Conservation (phyloP, 179 eudicot species). For the Beta lomatogona region DNA sequence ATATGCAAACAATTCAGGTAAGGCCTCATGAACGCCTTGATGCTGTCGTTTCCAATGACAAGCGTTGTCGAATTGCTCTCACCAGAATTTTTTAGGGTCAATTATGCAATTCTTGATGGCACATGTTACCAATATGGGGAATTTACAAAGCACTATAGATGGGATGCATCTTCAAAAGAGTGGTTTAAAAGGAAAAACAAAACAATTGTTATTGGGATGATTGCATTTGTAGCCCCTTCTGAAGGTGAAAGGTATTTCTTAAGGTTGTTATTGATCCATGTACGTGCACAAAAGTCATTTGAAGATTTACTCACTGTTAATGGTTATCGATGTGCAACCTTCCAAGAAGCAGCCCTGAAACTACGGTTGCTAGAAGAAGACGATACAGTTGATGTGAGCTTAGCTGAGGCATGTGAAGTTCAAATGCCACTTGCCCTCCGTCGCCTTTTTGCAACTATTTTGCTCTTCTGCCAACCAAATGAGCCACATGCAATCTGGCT, state of each 20-base stretch:
- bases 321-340: not conserved
- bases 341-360: slow-evolving; percentile 9
- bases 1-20: slow-evolving; percentile 6
- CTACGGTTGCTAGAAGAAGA: slow-evolving; percentile 20
- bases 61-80: slow-evolving; percentile 1
- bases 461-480: slow-evolving; percentile 17
- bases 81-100: slow-evolving; percentile 3
- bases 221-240: slow-evolving; percentile 11
- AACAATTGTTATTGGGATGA: slow-evolving; percentile 5
- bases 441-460: slow-evolving; percentile 20
- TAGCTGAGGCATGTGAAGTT: slow-evolving; percentile 17
- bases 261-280: slow-evolving; percentile 12
- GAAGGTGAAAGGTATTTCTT: slow-evolving; percentile 29
- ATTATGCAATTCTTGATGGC: not conserved
- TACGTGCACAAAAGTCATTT: slow-evolving; percentile 28
- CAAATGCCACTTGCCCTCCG: slow-evolving; percentile 24
- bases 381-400: not conserved
- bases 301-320: slow-evolving; percentile 9
- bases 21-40: not conserved
- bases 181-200: too few species aligned
- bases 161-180: too few species aligned
- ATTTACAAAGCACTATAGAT: too few species aligned
- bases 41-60: not conserved
- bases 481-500: not conserved
- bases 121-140: too few species aligned